Percentiles rank a stretch among this genome's conserved stretches.
Evolutionary conservation across 306 rosid genomes (phyloP).

Genomic region (Sphenostylis stenocarpa): DNA sequence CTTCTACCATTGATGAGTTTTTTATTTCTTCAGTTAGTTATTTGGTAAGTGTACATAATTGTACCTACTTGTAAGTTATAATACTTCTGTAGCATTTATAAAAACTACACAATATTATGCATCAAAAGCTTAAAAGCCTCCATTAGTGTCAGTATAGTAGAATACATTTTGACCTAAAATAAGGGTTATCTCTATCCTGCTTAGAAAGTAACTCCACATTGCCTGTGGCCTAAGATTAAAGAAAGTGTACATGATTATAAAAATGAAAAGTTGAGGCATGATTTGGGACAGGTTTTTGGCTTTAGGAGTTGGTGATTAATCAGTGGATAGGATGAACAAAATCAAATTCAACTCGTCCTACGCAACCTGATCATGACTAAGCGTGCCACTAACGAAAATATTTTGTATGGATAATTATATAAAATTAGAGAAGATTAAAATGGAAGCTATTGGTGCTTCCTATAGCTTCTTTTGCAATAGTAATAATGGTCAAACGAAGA

Average conservation of each 20-base stretch:
- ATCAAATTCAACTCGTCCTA: neutral
- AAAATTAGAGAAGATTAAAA: neutral
- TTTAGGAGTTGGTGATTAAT: slow-evolving; percentile 12
- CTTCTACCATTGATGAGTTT: neutral
- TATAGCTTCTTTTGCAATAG: neutral
- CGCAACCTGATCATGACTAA: slow-evolving; percentile 31
- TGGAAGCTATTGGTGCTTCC: neutral
- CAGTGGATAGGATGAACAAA: neutral
- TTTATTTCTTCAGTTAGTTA: neutral
- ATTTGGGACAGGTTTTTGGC: neutral
- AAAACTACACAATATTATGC: neutral
- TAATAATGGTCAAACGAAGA: neutral
- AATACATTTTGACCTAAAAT: neutral
- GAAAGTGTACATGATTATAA: neutral
- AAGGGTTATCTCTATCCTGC: neutral
- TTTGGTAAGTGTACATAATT: neutral
- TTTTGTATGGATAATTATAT: neutral
- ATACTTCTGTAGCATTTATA: neutral
- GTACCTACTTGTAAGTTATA: neutral
- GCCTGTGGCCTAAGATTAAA: neutral
- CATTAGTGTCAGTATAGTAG: neutral
- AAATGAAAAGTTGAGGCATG: neutral
- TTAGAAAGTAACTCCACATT: neutral
- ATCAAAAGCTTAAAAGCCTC: neutral
- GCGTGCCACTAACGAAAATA: slow-evolving; percentile 33